Base-by-base conservation (phyloP, 148 eudicot species). In the Oxyria digyna region DNA sequence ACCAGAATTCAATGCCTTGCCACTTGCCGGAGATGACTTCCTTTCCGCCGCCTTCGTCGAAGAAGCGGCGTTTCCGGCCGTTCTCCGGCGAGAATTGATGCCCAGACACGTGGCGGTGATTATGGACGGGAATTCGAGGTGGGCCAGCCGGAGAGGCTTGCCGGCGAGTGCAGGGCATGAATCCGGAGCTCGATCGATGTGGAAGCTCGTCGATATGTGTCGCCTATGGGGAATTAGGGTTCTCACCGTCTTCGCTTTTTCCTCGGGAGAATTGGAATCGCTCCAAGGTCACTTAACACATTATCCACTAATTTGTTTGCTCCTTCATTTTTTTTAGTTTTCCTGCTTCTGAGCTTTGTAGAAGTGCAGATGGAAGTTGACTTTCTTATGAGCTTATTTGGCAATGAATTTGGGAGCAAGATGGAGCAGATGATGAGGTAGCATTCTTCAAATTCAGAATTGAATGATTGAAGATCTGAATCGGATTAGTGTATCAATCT, bases 61-160 rank as follows among this genome's bases (percentile, higher is more conserved):
- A 33, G 48, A 67, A 40, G 71, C 57, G 41, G 68, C 46, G 10
- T 62, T 84, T 35, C 91, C 96, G 35, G 77, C 42, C 27, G 89
- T 80, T 59, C 78, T 86, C 54, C 66, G 27, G 70, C 27, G 76
- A 4, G 91, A 89, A 50, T 45, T 77, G 73, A 78, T 87, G 89
- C 96, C 96, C 42, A 68, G 63, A 0, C 96, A 89, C 67, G 83
- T 89, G 68, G 91, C 96, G 41, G 81, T 89, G 57, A 83, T 89
- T 14, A 89, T 89, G 91, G 96, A 89, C 45, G 96, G 91, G 20
- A 89, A 89, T 73, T 77, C 86, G 72, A 80, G 96, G 82, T 89
- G 96, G 96, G 87, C 91, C 52, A 67, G 78, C 67, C 72, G 54
- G 68, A 78, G 77, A 26, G 89, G 89, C 6, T 45, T 85, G 69